Base-by-base conservation (phyloP, 257 asterid species). In the Solanum clarkiae region DNA sequence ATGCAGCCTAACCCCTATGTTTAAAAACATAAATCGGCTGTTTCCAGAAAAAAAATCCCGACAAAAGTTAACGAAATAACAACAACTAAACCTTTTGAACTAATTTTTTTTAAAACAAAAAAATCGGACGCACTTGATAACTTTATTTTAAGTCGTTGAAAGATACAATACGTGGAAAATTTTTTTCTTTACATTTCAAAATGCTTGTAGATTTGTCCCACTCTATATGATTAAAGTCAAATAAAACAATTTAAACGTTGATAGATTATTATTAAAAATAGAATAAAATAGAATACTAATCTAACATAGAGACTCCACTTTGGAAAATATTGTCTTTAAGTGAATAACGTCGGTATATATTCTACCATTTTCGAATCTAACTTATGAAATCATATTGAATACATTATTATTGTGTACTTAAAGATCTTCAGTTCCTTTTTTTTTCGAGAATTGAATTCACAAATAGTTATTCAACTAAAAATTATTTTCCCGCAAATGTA, bases 371-470 rank as follows among this genome's bases (percentile, higher is more conserved):
- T 36, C 7, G 1, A 0, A 57, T 4, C 9, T 17, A 9, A n/a
- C 10, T 59, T 59, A 4, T 59, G 0, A 0, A 9, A 59, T 1
- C n/a, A n/a, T 0, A n/a, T 0, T 59, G 4, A n/a, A 59, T n/a
- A 59, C 4, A 2, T 10, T 59, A 2, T n/a, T 59, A 8, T 8
- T 45, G 3, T 57, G 8, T 20, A 20, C 14, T 59, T 59, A 59
- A 59, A 59, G 15, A 59, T 3, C 15, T 0, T 59, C 2, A 0
- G 3, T 0, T 8, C 0, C 4, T 56, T 57, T n/a, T 59, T 59
- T 10, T 6, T 59, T 22, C 1, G 3, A 62, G 0, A 4, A 62
- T 62, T 22, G 9, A 62, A 11, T 22, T n/a, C 17, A 4, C 1
- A 60, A 0, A 60, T 1, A 8, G 10, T 14, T 22, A 22, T 22